These are phyloP conservation scores for Trichoderma atroviride DNA, from an alignment of 2,329 filamentous ascomycete species.

Conservation along the genomic window DNA sequence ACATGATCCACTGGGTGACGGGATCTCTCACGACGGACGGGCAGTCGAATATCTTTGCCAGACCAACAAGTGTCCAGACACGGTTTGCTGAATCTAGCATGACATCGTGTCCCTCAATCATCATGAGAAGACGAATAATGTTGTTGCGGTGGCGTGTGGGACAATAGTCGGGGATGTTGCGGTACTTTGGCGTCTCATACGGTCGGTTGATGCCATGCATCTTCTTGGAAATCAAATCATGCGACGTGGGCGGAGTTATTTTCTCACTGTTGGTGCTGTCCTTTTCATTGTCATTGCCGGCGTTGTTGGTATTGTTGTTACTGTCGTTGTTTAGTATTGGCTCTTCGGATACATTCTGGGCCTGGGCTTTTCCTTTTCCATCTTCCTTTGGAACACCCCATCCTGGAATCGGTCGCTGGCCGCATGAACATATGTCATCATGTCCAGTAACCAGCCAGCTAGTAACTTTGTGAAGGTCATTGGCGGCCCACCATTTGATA, in stretches of 20 bases:
- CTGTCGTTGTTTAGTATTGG: conserved; percentile 8
- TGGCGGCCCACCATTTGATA: conserved; percentile 55
- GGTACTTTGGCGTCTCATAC: conserved; percentile 37
- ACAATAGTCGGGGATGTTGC: conserved; percentile 61
- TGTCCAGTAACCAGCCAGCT: conserved; percentile 43
- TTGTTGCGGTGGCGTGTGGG: conserved; percentile 63
- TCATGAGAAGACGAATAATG: conserved; percentile 64
- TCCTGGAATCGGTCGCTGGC: not conserved
- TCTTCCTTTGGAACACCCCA: conserved; percentile 1
- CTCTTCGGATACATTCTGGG: not conserved
- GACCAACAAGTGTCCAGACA: conserved; percentile 66
- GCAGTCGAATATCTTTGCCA: conserved; percentile 63
- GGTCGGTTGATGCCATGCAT: not conserved
- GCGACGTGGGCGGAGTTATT: conserved; percentile 15
- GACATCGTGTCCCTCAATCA: conserved; percentile 57
- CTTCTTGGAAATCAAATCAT: conserved; percentile 20
- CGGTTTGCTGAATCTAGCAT: conserved; percentile 66
- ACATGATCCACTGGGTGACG: conserved; percentile 62
- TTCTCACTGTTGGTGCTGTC: not conserved
- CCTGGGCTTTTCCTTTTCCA: not conserved
- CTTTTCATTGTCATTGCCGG: too few relatives aligned
- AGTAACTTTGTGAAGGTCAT: conserved; percentile 39
- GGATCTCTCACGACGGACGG: conserved; percentile 48
- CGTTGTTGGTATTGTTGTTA: not conserved
- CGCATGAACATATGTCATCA: conserved; percentile 46